A percentile compares a stretch with the other conserved stretches of the same genome.
These are phyloP conservation scores for Coniochaeta ligniaria DNA, from an alignment of 2,329 filamentous ascomycete species.

Conservation along the genomic window DNA sequence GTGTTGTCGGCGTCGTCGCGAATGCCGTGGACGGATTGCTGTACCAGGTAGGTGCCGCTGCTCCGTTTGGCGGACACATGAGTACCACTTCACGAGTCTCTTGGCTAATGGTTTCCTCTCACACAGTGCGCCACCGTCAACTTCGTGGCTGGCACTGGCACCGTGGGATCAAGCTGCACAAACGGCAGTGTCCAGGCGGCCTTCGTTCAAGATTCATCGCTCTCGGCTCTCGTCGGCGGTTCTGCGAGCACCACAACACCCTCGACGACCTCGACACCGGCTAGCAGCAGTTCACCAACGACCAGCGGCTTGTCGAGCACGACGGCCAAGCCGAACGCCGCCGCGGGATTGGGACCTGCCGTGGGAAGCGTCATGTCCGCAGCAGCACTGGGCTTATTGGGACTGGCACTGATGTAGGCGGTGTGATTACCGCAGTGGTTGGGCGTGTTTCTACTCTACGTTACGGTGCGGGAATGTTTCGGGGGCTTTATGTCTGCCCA, in stretches of 20 bases:
- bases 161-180: constrained; percentile 21
- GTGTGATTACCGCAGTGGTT: background rate
- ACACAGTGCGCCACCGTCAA: constrained; percentile 45
- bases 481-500: no score
- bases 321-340: constrained; percentile 1
- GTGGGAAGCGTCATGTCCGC: background rate
- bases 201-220: constrained; percentile 20
- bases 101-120: background rate
- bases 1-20: constrained; percentile 44
- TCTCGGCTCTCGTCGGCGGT: constrained; percentile 22
- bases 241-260: constrained; percentile 5
- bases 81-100: background rate
- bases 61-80: background rate
- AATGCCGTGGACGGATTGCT: constrained; percentile 48
- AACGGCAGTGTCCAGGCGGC: constrained; percentile 25
- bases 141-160: constrained; percentile 39
- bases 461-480: background rate
- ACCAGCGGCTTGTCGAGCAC: background rate
- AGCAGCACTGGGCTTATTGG: background rate
- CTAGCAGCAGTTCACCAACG: background rate
- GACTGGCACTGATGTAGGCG: background rate
- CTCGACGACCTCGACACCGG: constrained; percentile 3
- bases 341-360: background rate
- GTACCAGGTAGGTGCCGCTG: constrained; percentile 41
- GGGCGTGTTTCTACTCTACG: background rate